A percentile compares a stretch with the other conserved stretches of the same genome.
Conservation (phyloP, 768 basidiomycete genomes). For the Amanita pallidorosea region DNA sequence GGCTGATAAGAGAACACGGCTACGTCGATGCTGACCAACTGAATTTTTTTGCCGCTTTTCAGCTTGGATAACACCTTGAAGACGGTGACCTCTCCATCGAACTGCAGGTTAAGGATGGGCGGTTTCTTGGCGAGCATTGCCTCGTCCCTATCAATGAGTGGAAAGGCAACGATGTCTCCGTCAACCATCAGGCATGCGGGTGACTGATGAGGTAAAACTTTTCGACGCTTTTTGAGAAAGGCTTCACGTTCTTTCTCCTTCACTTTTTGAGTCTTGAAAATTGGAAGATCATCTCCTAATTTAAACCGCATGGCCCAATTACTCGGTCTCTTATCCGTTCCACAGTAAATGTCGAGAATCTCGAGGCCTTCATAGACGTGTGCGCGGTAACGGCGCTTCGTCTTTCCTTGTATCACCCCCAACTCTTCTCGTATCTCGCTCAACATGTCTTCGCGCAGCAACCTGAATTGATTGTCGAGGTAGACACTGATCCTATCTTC, state of each 20-base stretch:
- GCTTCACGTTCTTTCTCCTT: constrained; percentile 23
- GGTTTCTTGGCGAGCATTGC: constrained; percentile 33
- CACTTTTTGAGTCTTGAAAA: constrained; percentile 19
- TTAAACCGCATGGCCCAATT: constrained; percentile 32
- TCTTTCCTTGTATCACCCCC: constrained; percentile 25
- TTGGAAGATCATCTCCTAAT: constrained; percentile 23
- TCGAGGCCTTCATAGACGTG: constrained; percentile 18
- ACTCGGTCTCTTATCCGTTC: constrained; percentile 14
- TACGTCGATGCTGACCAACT: constrained; percentile 47
- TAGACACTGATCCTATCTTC: constrained; percentile 31
- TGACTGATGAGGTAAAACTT: constrained; percentile 43
- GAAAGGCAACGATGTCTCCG: constrained; percentile 38
- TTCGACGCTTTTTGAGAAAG: constrained; percentile 25
- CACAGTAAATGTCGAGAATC: constrained; percentile 24
- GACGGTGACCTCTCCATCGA: constrained; percentile 32
- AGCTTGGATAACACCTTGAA: constrained; percentile 28
- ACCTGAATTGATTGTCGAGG: constrained; percentile 57
- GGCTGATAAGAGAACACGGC: constrained; percentile 57
- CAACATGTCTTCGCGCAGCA: constrained; percentile 55
- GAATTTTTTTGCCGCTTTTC: constrained; percentile 22
- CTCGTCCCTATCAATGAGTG: constrained; percentile 44
- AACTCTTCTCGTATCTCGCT: constrained; percentile 48
- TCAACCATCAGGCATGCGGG: constrained; percentile 41
- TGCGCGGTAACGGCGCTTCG: constrained; percentile 29
- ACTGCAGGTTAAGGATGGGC: constrained; percentile 42